phyloP scores from a whole-genome alignment of 1,139 yeast species.

The Hyphopichia fennica region DNA sequence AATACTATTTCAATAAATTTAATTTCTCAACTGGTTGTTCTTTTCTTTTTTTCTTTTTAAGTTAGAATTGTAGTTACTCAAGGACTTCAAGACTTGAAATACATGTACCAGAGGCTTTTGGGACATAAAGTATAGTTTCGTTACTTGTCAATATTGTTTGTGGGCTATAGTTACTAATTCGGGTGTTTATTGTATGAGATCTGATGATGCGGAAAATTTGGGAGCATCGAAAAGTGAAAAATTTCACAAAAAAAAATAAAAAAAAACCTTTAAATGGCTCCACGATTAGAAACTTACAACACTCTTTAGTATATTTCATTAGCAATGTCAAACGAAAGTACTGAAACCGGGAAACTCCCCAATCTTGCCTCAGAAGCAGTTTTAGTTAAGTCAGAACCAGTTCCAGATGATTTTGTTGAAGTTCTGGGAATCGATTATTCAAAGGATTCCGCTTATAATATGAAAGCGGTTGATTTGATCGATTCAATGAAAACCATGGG shows the following conservation, averaged over 20 bases:
- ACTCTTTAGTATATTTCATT: not conserved
- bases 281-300: not conserved
- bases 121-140: too few relatives aligned
- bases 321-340: constrained; percentile 3
- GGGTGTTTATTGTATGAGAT: not conserved
- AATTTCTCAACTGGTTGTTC: too few relatives aligned
- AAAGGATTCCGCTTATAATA: constrained; percentile 63
- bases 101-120: too few relatives aligned
- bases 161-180: not conserved
- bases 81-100: too few relatives aligned
- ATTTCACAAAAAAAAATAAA: not conserved
- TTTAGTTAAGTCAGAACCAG: constrained; percentile 79
- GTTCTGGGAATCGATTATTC: constrained; percentile 91
- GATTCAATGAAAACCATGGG: constrained; percentile 92
- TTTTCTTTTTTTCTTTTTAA: too few relatives aligned
- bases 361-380: constrained; percentile 84
- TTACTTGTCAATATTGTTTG: not conserved
- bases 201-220: constrained; percentile 1
- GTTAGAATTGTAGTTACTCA: too few relatives aligned
- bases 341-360: constrained; percentile 39
- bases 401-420: constrained; percentile 72
- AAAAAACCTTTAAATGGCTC: not conserved
- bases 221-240: not conserved
- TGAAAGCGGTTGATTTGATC: constrained; percentile 76
- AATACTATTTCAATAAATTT: too few relatives aligned